These are phyloP conservation scores for Apiospora saccharicola DNA, from an alignment of 2,329 filamentous ascomycete genomes.

Conservation along the genomic window DNA sequence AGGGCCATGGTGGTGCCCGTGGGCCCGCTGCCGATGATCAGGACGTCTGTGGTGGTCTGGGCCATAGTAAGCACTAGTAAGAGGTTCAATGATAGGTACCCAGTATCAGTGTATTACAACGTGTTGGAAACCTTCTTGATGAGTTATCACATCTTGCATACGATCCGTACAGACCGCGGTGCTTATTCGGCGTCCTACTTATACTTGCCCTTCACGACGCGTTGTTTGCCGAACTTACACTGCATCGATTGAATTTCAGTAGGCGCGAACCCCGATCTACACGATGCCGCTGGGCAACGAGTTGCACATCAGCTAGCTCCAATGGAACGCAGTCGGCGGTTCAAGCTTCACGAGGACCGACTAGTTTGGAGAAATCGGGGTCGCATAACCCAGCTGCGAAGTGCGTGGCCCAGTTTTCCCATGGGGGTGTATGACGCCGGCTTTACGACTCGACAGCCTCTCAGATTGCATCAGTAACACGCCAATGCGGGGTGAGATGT, in stretches of 20 bases:
- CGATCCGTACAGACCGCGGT: not conserved
- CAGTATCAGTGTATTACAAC: not conserved
- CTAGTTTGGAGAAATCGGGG: not conserved
- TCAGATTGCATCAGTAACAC: not conserved
- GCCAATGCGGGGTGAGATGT: not conserved
- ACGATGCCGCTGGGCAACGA: not conserved
- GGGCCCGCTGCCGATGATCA: conserved; percentile 37
- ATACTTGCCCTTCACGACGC: not conserved
- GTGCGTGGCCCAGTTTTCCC: not conserved
- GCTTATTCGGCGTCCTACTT: not conserved
- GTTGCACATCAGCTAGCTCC: not conserved
- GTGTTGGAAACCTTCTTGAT: not conserved
- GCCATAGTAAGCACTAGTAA: not conserved
- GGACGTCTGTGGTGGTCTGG: conserved; percentile 30
- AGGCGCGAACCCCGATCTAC: not conserved
- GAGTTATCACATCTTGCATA: not conserved
- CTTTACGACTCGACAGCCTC: conserved; percentile 14
- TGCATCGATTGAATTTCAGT: not conserved
- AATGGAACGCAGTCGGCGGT: not conserved
- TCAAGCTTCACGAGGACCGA: not conserved
- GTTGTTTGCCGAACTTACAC: not conserved
- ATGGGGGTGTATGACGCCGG: not conserved
- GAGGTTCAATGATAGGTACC: not conserved
- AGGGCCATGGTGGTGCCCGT: conserved; percentile 36
- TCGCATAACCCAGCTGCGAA: conserved; percentile 10